Conservation (phyloP, 2,329 filamentous ascomycete species). For the Seiridium cupressi region DNA sequence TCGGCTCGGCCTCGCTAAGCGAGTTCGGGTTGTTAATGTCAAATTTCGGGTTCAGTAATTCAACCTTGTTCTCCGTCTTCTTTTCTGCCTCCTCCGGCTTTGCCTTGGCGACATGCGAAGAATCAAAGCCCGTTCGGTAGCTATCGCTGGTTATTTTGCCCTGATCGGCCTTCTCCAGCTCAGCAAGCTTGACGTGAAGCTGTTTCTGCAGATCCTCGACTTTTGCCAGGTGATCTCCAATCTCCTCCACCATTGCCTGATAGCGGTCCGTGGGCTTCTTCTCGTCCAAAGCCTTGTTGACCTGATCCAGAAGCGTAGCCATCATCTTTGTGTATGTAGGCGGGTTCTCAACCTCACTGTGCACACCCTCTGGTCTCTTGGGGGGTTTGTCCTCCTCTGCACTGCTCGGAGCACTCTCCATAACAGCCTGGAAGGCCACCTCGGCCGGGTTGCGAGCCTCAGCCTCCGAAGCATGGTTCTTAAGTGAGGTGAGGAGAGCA, state of each 20-base stretch:
- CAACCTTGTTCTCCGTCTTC: slow-evolving; percentile 54
- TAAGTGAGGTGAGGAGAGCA: slow-evolving; percentile 70
- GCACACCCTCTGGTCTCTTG: slow-evolving; percentile 74
- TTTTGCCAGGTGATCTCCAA: slow-evolving; percentile 74
- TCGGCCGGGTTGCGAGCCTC: slow-evolving; percentile 69
- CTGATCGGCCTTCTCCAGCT: slow-evolving; percentile 80
- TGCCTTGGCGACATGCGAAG: slow-evolving; percentile 64
- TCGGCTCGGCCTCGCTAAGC: slow-evolving; percentile 15
- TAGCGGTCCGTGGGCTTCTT: slow-evolving; percentile 69
- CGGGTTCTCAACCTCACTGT: slow-evolving; percentile 69
- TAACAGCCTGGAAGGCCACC: slow-evolving; percentile 83
- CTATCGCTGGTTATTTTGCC: slow-evolving; percentile 93
- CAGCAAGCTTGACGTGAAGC: slow-evolving; percentile 68
- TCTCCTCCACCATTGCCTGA: slow-evolving; percentile 73
- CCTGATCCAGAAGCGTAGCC: slow-evolving; percentile 90
- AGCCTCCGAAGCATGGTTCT: slow-evolving; percentile 68
- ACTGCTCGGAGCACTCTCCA: slow-evolving; percentile 70
- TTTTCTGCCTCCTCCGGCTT: slow-evolving; percentile 33
- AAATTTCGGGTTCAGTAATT: slow-evolving; percentile 73
- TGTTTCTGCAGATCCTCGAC: slow-evolving; percentile 77
- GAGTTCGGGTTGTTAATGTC: slow-evolving; percentile 28
- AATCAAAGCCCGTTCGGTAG: slow-evolving; percentile 87
- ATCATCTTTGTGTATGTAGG: slow-evolving; percentile 97
- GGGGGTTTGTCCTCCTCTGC: slow-evolving; percentile 74
- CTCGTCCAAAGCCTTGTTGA: slow-evolving; percentile 80